Conservation (phyloP, 192 early-diverging fungal species). For the Chytriomyces sp. region DNA sequence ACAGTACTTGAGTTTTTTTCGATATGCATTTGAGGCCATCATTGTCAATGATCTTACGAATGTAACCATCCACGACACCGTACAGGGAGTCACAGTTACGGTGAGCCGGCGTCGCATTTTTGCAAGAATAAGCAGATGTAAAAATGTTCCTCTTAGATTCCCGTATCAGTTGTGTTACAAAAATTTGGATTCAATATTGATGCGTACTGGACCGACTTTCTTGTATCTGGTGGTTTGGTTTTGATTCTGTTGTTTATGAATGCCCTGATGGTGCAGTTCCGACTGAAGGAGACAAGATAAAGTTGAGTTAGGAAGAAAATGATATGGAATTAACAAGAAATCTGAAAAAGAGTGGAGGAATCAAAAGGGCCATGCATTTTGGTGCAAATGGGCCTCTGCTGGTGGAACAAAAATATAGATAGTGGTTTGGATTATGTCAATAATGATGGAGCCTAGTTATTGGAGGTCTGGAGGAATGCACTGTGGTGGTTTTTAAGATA, state of each 20-base stretch:
- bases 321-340: too few relatives aligned
- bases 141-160: conserved; percentile 14
- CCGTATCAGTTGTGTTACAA: conserved; percentile 36
- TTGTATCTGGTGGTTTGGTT: conserved; percentile 33
- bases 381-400: too few relatives aligned
- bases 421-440: too few relatives aligned
- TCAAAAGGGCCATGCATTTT: too few relatives aligned
- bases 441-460: too few relatives aligned
- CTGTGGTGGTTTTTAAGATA: too few relatives aligned
- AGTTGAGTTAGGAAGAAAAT: too few relatives aligned
- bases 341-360: too few relatives aligned
- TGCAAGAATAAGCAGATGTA: neutral
- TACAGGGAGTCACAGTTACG: conserved; percentile 37
- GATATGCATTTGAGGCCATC: conserved; percentile 72
- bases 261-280: conserved; percentile 29
- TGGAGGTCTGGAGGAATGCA: too few relatives aligned
- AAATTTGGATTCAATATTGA: conserved; percentile 54
- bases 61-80: conserved; percentile 37
- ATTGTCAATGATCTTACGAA: conserved; percentile 60
- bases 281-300: conserved; percentile 32
- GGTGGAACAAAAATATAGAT: too few relatives aligned
- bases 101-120: conserved; percentile 29
- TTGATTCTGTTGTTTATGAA: conserved; percentile 39
- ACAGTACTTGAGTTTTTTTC: conserved; percentile 75
- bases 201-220: conserved; percentile 39